phyloP scores from a whole-genome alignment of 768 basidiomycete genomes.

The Fibroporia radiculosa region DNA sequence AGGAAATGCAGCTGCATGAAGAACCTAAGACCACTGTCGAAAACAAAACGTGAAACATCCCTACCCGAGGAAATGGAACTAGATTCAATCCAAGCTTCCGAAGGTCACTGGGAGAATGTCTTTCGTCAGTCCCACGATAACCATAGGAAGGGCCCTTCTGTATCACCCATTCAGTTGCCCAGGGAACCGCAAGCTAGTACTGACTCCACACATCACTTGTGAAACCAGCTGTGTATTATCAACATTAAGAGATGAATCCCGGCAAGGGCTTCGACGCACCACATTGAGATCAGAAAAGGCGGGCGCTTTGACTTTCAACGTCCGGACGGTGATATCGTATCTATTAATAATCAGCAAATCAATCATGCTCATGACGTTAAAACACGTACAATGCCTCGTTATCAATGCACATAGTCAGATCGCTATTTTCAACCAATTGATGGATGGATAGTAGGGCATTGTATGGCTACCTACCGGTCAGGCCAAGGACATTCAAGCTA shows the following conservation, averaged over 20 bases:
- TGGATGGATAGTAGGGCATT: constrained; percentile 80
- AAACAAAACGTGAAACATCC: constrained; percentile 14
- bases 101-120: constrained; percentile 68
- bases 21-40: constrained; percentile 6
- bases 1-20: constrained; percentile 82
- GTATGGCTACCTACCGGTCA: constrained; percentile 69
- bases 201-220: constrained; percentile 91
- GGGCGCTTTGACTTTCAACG: constrained; percentile 58
- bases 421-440: constrained; percentile 84
- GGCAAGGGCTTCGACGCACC: constrained; percentile 32
- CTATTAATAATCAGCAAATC: constrained; percentile 26
- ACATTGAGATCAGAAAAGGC: constrained; percentile 62
- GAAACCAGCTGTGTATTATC: constrained; percentile 50
- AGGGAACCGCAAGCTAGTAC: constrained; percentile 88
- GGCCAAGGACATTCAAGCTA: neutral
- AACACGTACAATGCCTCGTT: constrained; percentile 72
- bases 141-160: no score
- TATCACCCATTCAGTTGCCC: constrained; percentile 80
- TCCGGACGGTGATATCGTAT: constrained; percentile 63
- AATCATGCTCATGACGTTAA: neutral
- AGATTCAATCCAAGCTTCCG: constrained; percentile 92
- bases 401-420: constrained; percentile 78
- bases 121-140: no score
- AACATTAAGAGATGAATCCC: neutral
- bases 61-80: constrained; percentile 89